These are phyloP conservation scores for Phoma sp. DNA, from an alignment of 2,329 filamentous ascomycete genomes.

Conservation along the genomic window DNA sequence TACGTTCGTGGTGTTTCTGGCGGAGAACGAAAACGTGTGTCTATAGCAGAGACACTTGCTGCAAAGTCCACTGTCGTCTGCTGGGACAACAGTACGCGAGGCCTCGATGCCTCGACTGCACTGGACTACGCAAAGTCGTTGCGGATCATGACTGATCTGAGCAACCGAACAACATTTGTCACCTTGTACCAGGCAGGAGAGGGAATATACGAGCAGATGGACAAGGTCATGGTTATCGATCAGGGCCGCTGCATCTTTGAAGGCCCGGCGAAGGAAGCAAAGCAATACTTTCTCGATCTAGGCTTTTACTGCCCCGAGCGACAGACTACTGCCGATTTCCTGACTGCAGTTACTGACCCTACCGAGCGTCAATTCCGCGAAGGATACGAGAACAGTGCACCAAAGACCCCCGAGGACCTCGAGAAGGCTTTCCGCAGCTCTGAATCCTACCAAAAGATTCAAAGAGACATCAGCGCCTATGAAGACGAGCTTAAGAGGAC, in stretches of 20 bases:
- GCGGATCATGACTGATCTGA: slow-evolving; percentile 80
- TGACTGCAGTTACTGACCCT: slow-evolving; percentile 77
- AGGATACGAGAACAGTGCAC: slow-evolving; percentile 64
- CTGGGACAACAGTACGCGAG: slow-evolving; percentile 82
- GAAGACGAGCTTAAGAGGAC: slow-evolving; percentile 64
- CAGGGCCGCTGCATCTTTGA: slow-evolving; percentile 72
- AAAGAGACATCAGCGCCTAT: slow-evolving; percentile 67
- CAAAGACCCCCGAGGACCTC: slow-evolving; percentile 73
- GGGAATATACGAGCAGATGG: slow-evolving; percentile 74
- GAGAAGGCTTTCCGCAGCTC: slow-evolving; percentile 71
- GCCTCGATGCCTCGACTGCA: slow-evolving; percentile 80
- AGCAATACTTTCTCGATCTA: slow-evolving; percentile 69
- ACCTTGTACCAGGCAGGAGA: slow-evolving; percentile 76
- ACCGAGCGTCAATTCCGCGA: slow-evolving; percentile 71
- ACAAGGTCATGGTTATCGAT: slow-evolving; percentile 81
- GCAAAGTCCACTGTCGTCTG: slow-evolving; percentile 66
- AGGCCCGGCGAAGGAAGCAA: slow-evolving; percentile 66
- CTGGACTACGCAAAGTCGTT: slow-evolving; percentile 79
- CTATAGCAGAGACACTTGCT: slow-evolving; percentile 77
- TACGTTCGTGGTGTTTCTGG: slow-evolving; percentile 76
- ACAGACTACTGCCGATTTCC: slow-evolving; percentile 78
- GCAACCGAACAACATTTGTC: slow-evolving; percentile 72
- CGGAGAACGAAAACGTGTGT: slow-evolving; percentile 76
- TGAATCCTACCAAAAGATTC: slow-evolving; percentile 64
- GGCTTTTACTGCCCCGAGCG: slow-evolving; percentile 66